Conservation (phyloP, 345 rosid genomes). For the Lepidium aucheri region DNA sequence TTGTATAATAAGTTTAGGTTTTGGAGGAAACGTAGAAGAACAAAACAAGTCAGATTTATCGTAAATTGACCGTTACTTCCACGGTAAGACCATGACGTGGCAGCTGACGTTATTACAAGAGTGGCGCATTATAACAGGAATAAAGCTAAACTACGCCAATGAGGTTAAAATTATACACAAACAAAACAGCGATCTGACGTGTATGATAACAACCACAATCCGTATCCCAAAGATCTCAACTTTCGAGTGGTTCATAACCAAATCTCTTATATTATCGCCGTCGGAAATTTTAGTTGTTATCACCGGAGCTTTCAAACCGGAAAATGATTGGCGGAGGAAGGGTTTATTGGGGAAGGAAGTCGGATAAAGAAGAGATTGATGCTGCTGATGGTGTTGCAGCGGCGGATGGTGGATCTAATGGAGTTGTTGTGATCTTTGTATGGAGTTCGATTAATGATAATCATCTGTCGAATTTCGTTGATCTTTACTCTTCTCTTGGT, state of each 20-base stretch:
- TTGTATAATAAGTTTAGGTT: too few relatives aligned
- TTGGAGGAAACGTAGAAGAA: too few relatives aligned
- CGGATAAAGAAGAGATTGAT: conserved; percentile 17
- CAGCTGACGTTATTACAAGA: not conserved
- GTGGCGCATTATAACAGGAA: not conserved
- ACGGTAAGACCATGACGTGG: not conserved
- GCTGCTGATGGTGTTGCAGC: not conserved
- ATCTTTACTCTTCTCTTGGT: conserved; percentile 79
- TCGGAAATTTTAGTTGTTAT: not conserved
- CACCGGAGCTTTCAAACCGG: conserved; percentile 8
- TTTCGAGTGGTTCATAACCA: conserved; percentile 24
- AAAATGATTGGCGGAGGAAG: conserved; percentile 52
- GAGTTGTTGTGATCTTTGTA: conserved; percentile 66
- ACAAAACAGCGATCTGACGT: not conserved
- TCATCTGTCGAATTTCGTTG: conserved; percentile 40
- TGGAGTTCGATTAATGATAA: conserved; percentile 63
- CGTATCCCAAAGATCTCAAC: conserved; percentile 8
- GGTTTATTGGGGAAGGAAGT: conserved; percentile 56
- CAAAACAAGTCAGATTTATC: not conserved
- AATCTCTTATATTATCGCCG: not conserved
- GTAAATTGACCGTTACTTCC: not conserved
- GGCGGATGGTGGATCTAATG: conserved; percentile 33
- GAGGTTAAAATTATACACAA: not conserved
- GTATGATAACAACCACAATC: not conserved
- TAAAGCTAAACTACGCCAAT: not conserved